Base-by-base conservation (phyloP, 2,329 filamentous ascomycete genomes). In the Lasiodiplodia sp. region DNA sequence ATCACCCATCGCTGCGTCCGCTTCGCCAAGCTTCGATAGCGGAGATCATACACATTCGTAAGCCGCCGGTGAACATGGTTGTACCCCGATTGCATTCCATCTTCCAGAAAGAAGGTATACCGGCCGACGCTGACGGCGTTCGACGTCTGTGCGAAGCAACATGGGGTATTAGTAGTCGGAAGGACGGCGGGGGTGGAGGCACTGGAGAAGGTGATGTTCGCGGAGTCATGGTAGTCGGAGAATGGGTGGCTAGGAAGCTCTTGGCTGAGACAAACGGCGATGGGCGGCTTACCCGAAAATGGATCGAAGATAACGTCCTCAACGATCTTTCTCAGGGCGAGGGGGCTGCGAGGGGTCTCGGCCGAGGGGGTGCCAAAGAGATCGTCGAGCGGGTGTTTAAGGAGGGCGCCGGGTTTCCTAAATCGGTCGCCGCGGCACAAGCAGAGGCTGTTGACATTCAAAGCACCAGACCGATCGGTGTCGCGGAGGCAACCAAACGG, bases 41-140 rank as follows among this genome's bases (percentile, higher is more conserved):
- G 0, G 96, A 99, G 78, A 89, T 98, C 49, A 90, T 99, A 25
- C 94, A 97, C 75, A 91, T 97, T 40, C 92, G 95, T 58, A 96
- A 96, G 74, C 94, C 96, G 2, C 90, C 92, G 0, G 82, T 98
- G 11, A 94, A 97, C 71, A 91, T 94, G 62, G 93, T 98, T 2
- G 90, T 97, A 4, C 85, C 86, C 8, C 89, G 96, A 16, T 86
- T 98, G 75, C 94, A 94, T 77, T 83, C 84, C 1, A 91, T 99
- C 0, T 97, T 99, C 72, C 89, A 92, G 69, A 94, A 91, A 73
- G 96, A 99, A 81, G 92, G 92, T 1, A 92, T 99, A 18, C 87
- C 90, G 0, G 96, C 92, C 72, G 96, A 99, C 74, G 91, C 89
- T 69, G 96, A 98, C 75, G 96, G 93, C 1, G 93, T 96, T 4